These are phyloP conservation scores for Yamadazyma trypodendri DNA, from an alignment of 1,139 yeast species.

Conservation along the genomic window DNA sequence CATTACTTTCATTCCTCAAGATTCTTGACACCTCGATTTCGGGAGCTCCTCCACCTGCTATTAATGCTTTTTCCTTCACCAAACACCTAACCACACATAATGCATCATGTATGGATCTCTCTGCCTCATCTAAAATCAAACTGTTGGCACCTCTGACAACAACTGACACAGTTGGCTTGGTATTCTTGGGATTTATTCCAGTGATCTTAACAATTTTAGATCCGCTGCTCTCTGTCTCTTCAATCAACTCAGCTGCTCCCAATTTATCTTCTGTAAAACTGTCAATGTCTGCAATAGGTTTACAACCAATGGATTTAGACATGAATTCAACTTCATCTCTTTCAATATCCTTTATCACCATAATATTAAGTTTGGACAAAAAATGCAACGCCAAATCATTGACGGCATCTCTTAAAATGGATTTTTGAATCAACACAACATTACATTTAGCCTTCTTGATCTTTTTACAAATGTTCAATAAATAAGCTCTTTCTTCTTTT, in stretches of 20 bases:
- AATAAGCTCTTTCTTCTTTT: slow-evolving; percentile 94
- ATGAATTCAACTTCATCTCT: slow-evolving; percentile 95
- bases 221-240: slow-evolving; percentile 89
- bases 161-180: slow-evolving; percentile 80
- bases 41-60: slow-evolving; percentile 99
- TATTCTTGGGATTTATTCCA: slow-evolving; percentile 64
- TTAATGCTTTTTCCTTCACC: slow-evolving; percentile 89
- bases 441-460: slow-evolving; percentile 97
- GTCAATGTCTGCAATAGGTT: slow-evolving; percentile 94
- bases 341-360: slow-evolving; percentile 95
- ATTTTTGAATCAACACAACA: slow-evolving; percentile 88
- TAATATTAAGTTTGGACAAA: slow-evolving; percentile 83
- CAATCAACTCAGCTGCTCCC: slow-evolving; percentile 88
- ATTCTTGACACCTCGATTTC: slow-evolving; percentile 91
- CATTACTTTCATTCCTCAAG: slow-evolving; percentile 72
- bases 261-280: slow-evolving; percentile 89
- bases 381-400: slow-evolving; percentile 95
- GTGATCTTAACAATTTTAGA: slow-evolving; percentile 88
- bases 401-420: slow-evolving; percentile 94
- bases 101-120: slow-evolving; percentile 95
- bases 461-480: slow-evolving; percentile 90
- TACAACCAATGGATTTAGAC: slow-evolving; percentile 88
- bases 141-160: slow-evolving; percentile 94
- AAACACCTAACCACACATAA: slow-evolving; percentile 94
- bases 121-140: slow-evolving; percentile 90